phyloP scores from a whole-genome alignment of 192 early-diverging fungal species.

The Coemansia sp. region DNA sequence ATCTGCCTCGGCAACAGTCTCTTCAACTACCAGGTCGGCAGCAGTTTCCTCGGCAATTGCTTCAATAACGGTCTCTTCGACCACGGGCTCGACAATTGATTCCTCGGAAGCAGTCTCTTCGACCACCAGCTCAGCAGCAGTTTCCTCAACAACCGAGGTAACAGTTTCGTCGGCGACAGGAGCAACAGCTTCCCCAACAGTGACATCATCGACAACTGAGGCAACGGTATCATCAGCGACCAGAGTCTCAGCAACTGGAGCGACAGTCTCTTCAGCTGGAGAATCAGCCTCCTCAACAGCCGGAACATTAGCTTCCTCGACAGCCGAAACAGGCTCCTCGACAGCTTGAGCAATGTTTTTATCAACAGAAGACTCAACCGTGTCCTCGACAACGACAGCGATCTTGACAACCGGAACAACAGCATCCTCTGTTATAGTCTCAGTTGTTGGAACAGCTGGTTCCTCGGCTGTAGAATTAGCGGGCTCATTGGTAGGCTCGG shows the following conservation, averaged over 20 bases:
- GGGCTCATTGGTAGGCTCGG: not conserved
- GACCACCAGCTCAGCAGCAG: no score
- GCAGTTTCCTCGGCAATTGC: not conserved
- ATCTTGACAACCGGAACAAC: not conserved
- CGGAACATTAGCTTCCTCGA: not conserved
- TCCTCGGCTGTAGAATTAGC: not conserved
- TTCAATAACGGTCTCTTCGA: not conserved
- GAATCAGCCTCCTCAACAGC: not conserved
- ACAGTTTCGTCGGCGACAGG: not conserved
- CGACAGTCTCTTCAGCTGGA: not conserved
- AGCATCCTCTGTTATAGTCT: not conserved
- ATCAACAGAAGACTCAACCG: not conserved
- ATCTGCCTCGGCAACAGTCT: not conserved
- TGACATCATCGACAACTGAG: no score
- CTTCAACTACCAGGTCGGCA: not conserved
- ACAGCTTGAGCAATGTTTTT: not conserved
- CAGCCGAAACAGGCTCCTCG: not conserved
- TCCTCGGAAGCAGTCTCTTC: conserved; percentile 1
- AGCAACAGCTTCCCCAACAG: not conserved
- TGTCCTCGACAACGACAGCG: not conserved
- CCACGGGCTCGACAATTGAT: not conserved
- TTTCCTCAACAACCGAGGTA: no score
- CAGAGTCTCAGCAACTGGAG: not conserved
- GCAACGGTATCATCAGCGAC: not conserved
- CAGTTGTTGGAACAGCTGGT: not conserved